Evolutionary conservation across 345 rosid species (phyloP).

Genomic region (Carallia brachiata): DNA sequence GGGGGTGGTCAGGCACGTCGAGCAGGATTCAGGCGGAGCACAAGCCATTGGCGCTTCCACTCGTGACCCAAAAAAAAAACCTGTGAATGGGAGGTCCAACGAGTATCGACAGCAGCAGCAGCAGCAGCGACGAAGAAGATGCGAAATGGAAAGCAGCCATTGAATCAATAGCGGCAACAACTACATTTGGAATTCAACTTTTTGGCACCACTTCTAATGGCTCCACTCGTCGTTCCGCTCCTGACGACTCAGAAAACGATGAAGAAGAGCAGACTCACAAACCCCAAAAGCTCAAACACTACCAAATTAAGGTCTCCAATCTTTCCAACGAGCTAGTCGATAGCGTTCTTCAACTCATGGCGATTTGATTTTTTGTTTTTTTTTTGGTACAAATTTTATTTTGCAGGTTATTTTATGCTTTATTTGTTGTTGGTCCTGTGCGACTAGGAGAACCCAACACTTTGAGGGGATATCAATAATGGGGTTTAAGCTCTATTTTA

Average conservation of each 20-base stretch:
- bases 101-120: slow-evolving; percentile 35
- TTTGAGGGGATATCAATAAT: background rate
- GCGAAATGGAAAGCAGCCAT: slow-evolving; percentile 79
- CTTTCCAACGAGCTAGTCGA: background rate
- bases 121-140: slow-evolving; percentile 71
- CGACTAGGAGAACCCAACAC: background rate
- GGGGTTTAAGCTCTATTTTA: background rate
- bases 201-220: slow-evolving; percentile 17
- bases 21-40: no score
- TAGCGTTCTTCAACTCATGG: background rate
- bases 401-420: background rate
- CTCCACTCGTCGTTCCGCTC: slow-evolving; percentile 16
- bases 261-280: slow-evolving; percentile 31
- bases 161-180: slow-evolving; percentile 58
- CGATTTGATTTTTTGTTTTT: background rate
- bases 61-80: no score
- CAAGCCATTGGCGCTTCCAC: no score
- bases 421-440: background rate
- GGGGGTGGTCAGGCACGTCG: no score
- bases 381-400: background rate
- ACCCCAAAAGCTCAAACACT: slow-evolving; percentile 66
- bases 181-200: slow-evolving; percentile 37
- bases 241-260: slow-evolving; percentile 10
- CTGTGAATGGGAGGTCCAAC: slow-evolving; percentile 30
- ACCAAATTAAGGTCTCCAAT: slow-evolving; percentile 60